These are phyloP conservation scores for Phragmites australis DNA, from an alignment of 176 grass and related monocot genomes.

Conservation along the genomic window DNA sequence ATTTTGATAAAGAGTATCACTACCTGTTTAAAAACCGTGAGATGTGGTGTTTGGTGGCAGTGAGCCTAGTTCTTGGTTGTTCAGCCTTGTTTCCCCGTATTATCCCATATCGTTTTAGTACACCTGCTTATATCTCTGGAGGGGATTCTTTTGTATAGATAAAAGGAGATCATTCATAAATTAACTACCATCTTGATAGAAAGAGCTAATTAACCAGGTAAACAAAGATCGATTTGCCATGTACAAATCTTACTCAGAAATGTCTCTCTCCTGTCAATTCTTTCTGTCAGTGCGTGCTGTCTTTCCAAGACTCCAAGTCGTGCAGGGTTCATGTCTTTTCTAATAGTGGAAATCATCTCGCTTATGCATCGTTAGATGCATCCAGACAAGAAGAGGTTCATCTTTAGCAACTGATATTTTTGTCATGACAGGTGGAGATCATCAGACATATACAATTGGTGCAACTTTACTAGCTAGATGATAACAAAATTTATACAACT, in stretches of 20 bases:
- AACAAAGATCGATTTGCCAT: background rate
- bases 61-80: background rate
- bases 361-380: no score
- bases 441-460: slow-evolving; percentile 16
- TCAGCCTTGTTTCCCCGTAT: background rate
- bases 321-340: no score
- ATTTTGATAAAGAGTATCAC: no score
- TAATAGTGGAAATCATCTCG: no score
- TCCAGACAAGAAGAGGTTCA: no score
- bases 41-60: no score
- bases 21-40: no score
- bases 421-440: slow-evolving; percentile 31
- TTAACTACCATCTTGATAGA: background rate
- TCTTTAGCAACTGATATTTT: background rate
- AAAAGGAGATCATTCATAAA: background rate
- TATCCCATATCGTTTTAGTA: background rate
- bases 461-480: slow-evolving; percentile 9
- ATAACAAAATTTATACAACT: background rate
- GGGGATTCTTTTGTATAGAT: background rate
- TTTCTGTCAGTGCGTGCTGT: background rate
- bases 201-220: background rate
- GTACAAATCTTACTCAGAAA: slow-evolving; percentile 8
- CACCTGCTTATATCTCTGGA: background rate
- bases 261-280: slow-evolving; percentile 11
- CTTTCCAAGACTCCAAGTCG: background rate